phyloP scores from a whole-genome alignment of 2,329 filamentous ascomycete species.

The Phialophora expanda region DNA sequence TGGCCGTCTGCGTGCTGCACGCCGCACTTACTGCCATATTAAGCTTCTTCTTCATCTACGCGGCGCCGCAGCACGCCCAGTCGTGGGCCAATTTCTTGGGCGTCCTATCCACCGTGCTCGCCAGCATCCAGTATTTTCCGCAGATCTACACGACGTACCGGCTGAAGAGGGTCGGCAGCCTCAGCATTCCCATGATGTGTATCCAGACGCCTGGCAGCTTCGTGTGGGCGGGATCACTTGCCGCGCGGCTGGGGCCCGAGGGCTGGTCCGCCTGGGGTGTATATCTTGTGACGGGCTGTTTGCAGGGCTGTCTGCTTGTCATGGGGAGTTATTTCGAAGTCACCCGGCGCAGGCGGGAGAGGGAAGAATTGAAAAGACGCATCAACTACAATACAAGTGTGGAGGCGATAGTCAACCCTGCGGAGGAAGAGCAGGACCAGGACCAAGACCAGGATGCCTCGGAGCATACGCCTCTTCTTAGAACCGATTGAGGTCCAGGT shows the following conservation, averaged over 20 bases:
- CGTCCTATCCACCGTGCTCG: constrained; percentile 75
- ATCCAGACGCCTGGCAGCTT: constrained; percentile 95
- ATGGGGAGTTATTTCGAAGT: constrained; percentile 77
- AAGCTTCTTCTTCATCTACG: constrained; percentile 63
- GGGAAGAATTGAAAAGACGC: constrained; percentile 30
- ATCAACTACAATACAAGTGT: constrained; percentile 25
- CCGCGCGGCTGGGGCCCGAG: constrained; percentile 73
- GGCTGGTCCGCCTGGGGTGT: constrained; percentile 98
- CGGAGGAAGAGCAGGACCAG: background rate
- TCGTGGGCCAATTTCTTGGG: constrained; percentile 87
- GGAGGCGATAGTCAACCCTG: constrained; percentile 2
- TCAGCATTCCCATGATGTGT: constrained; percentile 97
- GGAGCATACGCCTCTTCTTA: constrained; percentile 30
- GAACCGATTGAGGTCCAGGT: constrained; percentile 10
- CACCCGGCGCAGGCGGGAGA: constrained; percentile 31
- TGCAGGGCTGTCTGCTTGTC: constrained; percentile 79
- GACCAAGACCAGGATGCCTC: constrained; percentile 10
- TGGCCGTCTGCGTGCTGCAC: constrained; percentile 73
- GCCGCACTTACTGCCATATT: constrained; percentile 73
- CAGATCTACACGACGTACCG: constrained; percentile 92
- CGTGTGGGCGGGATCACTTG: constrained; percentile 84
- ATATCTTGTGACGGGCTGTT: constrained; percentile 79
- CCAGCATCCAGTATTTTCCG: constrained; percentile 88
- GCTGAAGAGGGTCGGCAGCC: constrained; percentile 82
- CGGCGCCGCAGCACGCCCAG: constrained; percentile 67